These are phyloP conservation scores for Mycogone perniciosa DNA, from an alignment of 2,329 filamentous ascomycete genomes.

Conservation along the genomic window DNA sequence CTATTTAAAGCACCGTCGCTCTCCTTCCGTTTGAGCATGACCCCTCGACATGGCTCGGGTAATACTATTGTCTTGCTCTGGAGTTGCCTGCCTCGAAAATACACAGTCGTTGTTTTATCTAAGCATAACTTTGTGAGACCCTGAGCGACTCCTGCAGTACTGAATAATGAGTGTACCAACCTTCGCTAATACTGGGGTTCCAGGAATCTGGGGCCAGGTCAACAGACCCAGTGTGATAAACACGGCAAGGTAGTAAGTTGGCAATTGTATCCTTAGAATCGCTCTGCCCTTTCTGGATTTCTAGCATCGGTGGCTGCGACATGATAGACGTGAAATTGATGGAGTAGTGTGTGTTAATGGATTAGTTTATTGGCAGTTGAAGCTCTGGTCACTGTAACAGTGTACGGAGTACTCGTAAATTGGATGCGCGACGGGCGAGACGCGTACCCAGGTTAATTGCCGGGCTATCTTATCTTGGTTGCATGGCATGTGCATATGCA, in stretches of 20 bases:
- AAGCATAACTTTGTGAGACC: not conserved
- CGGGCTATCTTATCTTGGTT: no score
- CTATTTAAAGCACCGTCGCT: slow-evolving; percentile 23
- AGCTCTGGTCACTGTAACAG: not conserved
- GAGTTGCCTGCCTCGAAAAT: slow-evolving; percentile 77
- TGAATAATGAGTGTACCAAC: not conserved
- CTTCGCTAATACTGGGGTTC: slow-evolving; percentile 47
- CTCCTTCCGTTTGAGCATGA: slow-evolving; percentile 43
- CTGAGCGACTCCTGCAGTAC: not conserved
- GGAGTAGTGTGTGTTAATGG: slow-evolving; percentile 35
- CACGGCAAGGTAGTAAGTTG: slow-evolving; percentile 72
- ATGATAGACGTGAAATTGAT: slow-evolving; percentile 57
- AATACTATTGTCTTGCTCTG: slow-evolving; percentile 60
- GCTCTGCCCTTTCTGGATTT: slow-evolving; percentile 25
- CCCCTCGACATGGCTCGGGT: slow-evolving; percentile 64
- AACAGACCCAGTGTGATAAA: slow-evolving; percentile 69
- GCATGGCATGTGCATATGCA: no score
- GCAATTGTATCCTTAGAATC: slow-evolving; percentile 41
- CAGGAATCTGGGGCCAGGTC: slow-evolving; percentile 62
- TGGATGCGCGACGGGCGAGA: no score
- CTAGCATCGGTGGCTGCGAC: slow-evolving; percentile 38
- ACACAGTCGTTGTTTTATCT: slow-evolving; percentile 52
- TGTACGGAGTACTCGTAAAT: no score
- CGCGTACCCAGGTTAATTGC: no score
- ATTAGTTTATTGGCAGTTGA: not conserved